These are phyloP conservation scores for Trifolium repens DNA, from an alignment of 306 rosid genomes.

Conservation along the genomic window DNA sequence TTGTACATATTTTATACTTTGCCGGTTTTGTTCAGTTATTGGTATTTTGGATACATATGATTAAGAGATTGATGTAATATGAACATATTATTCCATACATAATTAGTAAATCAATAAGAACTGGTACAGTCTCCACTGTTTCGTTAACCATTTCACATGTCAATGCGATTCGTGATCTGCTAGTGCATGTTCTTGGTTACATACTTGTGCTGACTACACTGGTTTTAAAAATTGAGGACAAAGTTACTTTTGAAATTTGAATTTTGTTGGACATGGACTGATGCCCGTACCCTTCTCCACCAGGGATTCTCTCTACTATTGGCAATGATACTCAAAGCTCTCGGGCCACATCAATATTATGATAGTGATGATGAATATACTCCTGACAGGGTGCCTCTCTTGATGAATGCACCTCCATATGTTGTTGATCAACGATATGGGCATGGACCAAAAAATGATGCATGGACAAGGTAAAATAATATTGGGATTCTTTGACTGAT, in stretches of 20 bases:
- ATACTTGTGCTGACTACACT: constrained; percentile 14
- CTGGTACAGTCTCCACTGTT: background rate
- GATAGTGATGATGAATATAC: constrained; percentile 80
- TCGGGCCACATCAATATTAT: constrained; percentile 69
- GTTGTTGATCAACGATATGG: constrained; percentile 69
- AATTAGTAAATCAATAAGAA: constrained; percentile 13
- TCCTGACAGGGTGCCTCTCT: constrained; percentile 70
- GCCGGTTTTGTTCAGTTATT: constrained; percentile 19
- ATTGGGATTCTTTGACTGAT: constrained; percentile 5
- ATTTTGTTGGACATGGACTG: constrained; percentile 34
- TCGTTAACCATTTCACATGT: constrained; percentile 9
- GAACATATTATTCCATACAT: constrained; percentile 6
- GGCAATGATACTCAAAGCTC: constrained; percentile 82
- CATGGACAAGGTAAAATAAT: constrained; percentile 62
- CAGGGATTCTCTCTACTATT: constrained; percentile 75
- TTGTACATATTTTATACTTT: constrained; percentile 7
- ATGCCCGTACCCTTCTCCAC: constrained; percentile 24
- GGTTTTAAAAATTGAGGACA: constrained; percentile 21
- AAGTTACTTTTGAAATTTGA: constrained; percentile 19
- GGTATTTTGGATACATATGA: constrained; percentile 11
- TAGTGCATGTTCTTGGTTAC: constrained; percentile 33
- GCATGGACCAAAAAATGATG: constrained; percentile 48
- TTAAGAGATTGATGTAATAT: constrained; percentile 12
- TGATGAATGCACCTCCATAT: constrained; percentile 62
- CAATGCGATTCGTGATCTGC: constrained; percentile 20